phyloP scores from a whole-genome alignment of 2,329 filamentous ascomycete genomes.

The Alternaria triticina region DNA sequence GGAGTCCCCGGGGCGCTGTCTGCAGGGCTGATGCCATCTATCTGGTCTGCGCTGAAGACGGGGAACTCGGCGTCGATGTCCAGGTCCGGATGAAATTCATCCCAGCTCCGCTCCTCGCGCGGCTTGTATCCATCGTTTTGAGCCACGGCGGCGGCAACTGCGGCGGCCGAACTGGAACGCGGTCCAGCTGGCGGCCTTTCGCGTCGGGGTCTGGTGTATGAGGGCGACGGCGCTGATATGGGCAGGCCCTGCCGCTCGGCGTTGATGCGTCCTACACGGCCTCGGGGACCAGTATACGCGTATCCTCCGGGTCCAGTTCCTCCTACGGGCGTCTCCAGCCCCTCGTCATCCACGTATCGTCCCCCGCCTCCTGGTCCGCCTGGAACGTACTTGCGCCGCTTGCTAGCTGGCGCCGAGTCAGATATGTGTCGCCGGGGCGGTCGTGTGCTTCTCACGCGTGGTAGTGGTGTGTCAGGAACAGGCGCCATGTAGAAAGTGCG shows the following conservation, averaged over 20 bases:
- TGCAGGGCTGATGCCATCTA: constrained; percentile 70
- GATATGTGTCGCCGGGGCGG: constrained; percentile 42
- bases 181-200: constrained; percentile 59
- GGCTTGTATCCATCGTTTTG: constrained; percentile 97
- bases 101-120: constrained; percentile 94
- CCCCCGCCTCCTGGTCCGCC: constrained; percentile 87
- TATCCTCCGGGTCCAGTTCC: constrained; percentile 57
- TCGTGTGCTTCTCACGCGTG: constrained; percentile 45
- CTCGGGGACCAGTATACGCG: constrained; percentile 60
- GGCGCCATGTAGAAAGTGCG: constrained; percentile 42
- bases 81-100: constrained; percentile 95
- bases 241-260: constrained; percentile 50
- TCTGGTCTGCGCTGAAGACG: constrained; percentile 80
- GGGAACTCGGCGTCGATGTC: constrained; percentile 84
- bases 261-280: constrained; percentile 60
- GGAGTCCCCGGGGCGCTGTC: constrained; percentile 57
- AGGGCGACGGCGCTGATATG: constrained; percentile 54
- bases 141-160: constrained; percentile 83
- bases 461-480: constrained; percentile 44
- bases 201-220: constrained; percentile 49
- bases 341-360: constrained; percentile 78
- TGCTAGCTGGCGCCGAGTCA: constrained; percentile 52
- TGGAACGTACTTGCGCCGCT: constrained; percentile 72
- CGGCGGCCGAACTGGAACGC: constrained; percentile 84
- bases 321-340: constrained; percentile 64